phyloP scores from a whole-genome alignment of 179 eudicot species.

The Nepenthes alata region DNA sequence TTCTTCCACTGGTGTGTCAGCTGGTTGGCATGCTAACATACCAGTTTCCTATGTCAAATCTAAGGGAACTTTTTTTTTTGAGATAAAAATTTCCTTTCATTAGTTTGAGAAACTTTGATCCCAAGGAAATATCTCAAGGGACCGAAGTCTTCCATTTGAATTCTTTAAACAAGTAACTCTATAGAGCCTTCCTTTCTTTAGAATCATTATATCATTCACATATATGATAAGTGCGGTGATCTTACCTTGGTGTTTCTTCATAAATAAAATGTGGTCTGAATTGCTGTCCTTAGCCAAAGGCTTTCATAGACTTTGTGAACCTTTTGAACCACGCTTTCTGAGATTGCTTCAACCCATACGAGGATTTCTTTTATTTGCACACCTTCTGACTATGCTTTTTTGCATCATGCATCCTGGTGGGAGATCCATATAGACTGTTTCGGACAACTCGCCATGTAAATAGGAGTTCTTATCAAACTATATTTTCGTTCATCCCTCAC shows the following conservation, averaged over 20 bases:
- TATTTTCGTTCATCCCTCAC: neutral
- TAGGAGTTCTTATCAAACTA: slow-evolving; percentile 1
- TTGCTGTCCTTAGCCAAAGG: neutral
- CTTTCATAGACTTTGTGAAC: neutral
- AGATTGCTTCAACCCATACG: slow-evolving; percentile 1
- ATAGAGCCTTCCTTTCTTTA: slow-evolving; percentile 2
- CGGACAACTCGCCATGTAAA: neutral
- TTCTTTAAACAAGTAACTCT: neutral
- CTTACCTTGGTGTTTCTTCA: neutral
- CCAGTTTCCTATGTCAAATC: slow-evolving; percentile 1
- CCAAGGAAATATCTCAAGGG: neutral
- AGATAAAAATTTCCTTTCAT: neutral
- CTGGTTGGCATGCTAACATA: neutral
- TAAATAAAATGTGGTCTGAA: neutral
- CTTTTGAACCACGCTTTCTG: slow-evolving; percentile 1
- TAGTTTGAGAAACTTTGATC: neutral
- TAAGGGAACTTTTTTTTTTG: neutral
- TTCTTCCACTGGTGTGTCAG: neutral
- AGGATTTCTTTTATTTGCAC: neutral
- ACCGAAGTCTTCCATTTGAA: slow-evolving; percentile 5
- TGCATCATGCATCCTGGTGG: slow-evolving; percentile 5
- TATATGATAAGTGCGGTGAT: slow-evolving; percentile 4
- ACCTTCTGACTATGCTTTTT: neutral
- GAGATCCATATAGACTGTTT: slow-evolving; percentile 2
- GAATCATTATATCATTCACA: slow-evolving; percentile 6